Percentiles rank a stretch among this genome's conserved stretches.
Evolutionary conservation across 208 protist genomes (phyloP).

Genomic region (Herpetomonas samuelpessoai): DNA sequence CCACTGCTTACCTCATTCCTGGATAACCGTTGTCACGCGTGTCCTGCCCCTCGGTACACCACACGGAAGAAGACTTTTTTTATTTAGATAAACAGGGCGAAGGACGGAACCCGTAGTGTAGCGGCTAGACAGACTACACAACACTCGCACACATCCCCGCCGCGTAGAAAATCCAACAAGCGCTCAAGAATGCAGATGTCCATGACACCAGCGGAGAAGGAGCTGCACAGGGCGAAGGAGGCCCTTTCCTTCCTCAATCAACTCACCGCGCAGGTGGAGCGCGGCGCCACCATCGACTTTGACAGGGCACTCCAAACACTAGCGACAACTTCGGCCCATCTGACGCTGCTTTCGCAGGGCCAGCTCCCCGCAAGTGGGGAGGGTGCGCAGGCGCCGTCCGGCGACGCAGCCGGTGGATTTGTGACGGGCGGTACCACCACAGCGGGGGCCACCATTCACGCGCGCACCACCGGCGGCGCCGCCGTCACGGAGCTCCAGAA

Average conservation of each 20-base stretch:
- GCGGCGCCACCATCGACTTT: constrained; percentile 28
- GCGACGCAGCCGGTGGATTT: not conserved
- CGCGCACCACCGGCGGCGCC: not conserved
- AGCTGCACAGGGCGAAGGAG: constrained; percentile 49
- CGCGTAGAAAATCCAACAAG: too few relatives aligned
- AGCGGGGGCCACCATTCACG: not conserved
- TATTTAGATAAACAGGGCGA: too few relatives aligned
- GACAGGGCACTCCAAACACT: constrained; percentile 16
- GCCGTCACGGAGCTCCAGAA: constrained; percentile 54
- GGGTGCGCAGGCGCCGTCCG: not conserved
- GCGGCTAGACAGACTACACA: too few relatives aligned
- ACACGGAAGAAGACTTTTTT: too few relatives aligned
- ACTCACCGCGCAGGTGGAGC: constrained; percentile 42
- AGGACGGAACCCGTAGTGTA: too few relatives aligned
- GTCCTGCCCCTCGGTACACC: too few relatives aligned
- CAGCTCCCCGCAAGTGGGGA: constrained; percentile 10
- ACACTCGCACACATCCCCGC: too few relatives aligned
- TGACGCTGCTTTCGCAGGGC: constrained; percentile 33
- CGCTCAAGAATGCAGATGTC: not conserved
- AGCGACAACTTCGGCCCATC: constrained; percentile 12
- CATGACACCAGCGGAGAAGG: constrained; percentile 29
- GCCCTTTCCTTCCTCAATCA: constrained; percentile 29
- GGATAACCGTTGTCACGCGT: too few relatives aligned
- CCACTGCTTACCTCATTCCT: too few relatives aligned
- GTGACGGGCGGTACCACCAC: not conserved